Evolutionary conservation across 352 stramenopile species (phyloP).

Genomic region (Globisporangium apiculatum): DNA sequence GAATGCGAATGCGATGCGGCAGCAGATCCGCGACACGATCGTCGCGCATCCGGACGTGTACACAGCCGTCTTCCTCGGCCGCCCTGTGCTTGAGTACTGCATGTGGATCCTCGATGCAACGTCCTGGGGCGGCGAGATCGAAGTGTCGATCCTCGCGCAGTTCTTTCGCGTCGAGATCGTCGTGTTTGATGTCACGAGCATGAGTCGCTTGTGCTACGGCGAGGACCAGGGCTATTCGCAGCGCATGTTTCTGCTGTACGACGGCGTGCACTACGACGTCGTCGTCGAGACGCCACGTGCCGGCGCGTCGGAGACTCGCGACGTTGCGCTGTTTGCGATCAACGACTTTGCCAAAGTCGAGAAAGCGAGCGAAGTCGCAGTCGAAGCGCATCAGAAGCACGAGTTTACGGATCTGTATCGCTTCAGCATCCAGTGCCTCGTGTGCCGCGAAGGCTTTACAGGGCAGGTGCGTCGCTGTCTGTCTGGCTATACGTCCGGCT

Average conservation of each 20-base stretch:
- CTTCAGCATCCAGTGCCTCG: slow-evolving; percentile 71
- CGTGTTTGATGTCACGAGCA: slow-evolving; percentile 31
- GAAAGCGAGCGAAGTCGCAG: slow-evolving; percentile 68
- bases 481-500: neutral
- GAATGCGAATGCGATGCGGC: slow-evolving; percentile 52
- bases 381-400: slow-evolving; percentile 81
- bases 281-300: slow-evolving; percentile 53
- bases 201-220: slow-evolving; percentile 76
- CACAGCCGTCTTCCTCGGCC: slow-evolving; percentile 73
- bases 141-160: slow-evolving; percentile 76
- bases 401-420: slow-evolving; percentile 69
- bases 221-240: slow-evolving; percentile 79
- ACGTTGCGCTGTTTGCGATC: slow-evolving; percentile 67
- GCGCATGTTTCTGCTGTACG: slow-evolving; percentile 82
- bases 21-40: slow-evolving; percentile 73
- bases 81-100: slow-evolving; percentile 74
- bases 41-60: slow-evolving; percentile 47
- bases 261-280: slow-evolving; percentile 83
- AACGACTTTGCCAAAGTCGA: slow-evolving; percentile 85
- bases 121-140: slow-evolving; percentile 84
- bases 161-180: slow-evolving; percentile 70
- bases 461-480: slow-evolving; percentile 33
- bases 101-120: slow-evolving; percentile 79
- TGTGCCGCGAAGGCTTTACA: slow-evolving; percentile 54
- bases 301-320: slow-evolving; percentile 36